These are phyloP conservation scores for Marchantia paleacea DNA, from an alignment of 225 moss, liverwort and hornwort species.

Conservation along the genomic window DNA sequence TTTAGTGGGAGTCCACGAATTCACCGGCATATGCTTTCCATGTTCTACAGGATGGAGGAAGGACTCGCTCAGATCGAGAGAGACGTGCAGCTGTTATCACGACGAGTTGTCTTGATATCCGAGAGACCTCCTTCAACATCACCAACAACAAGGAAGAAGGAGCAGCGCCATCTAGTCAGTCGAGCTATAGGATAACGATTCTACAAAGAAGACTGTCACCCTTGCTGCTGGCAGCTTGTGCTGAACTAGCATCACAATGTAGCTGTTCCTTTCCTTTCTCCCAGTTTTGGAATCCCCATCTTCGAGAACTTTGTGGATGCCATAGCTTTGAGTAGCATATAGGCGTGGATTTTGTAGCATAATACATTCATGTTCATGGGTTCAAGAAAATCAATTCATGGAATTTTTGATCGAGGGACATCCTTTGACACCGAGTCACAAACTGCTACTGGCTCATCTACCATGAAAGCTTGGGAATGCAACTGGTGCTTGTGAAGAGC, in stretches of 20 bases:
- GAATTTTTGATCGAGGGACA: too few relatives aligned
- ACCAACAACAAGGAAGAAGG: slow-evolving; percentile 31
- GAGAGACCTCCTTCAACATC: slow-evolving; percentile 34
- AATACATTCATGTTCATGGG: neutral
- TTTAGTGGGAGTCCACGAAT: neutral
- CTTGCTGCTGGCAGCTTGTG: neutral
- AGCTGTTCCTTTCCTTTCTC: neutral
- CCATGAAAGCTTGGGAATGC: too few relatives aligned
- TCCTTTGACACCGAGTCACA: too few relatives aligned
- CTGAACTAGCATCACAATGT: neutral
- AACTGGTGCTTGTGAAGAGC: too few relatives aligned
- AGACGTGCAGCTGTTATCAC: slow-evolving; percentile 44
- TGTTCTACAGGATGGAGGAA: slow-evolving; percentile 40
- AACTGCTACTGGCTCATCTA: too few relatives aligned
- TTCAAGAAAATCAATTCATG: neutral
- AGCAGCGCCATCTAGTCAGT: slow-evolving; percentile 42
- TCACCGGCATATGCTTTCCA: neutral
- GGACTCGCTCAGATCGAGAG: slow-evolving; percentile 43
- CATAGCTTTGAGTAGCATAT: neutral
- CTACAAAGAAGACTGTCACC: neutral
- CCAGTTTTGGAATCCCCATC: neutral
- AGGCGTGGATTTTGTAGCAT: neutral
- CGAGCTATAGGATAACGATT: slow-evolving; percentile 32
- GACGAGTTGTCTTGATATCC: slow-evolving; percentile 35
- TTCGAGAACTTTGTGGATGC: neutral